Conservation (phyloP, 1,284 basidiomycete genomes). For the Hemileia vastatrix region DNA sequence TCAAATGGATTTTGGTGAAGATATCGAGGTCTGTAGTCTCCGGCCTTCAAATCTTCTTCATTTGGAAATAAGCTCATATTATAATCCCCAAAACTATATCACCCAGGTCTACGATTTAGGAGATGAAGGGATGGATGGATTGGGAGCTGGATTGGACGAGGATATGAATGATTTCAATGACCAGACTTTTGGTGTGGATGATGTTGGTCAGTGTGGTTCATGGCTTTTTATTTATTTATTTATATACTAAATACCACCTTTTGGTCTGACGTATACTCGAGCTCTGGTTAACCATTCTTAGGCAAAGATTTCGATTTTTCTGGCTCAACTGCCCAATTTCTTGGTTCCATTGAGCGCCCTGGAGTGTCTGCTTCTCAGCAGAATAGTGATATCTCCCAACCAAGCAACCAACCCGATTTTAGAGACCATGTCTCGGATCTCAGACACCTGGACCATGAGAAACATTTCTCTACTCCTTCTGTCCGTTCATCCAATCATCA, state of each 20-base stretch:
- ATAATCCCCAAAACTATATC: no score
- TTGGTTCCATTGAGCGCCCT: slow-evolving; percentile 1
- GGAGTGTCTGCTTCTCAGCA: no score
- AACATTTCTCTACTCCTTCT: no score
- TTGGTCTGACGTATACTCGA: neutral
- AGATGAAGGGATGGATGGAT: slow-evolving; percentile 57
- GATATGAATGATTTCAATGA: slow-evolving; percentile 48
- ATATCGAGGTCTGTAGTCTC: slow-evolving; percentile 12
- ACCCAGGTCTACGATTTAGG: slow-evolving; percentile 16
- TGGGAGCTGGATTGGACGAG: slow-evolving; percentile 66
- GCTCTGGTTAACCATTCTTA: neutral
- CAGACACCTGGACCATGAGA: no score
- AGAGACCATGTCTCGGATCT: no score
- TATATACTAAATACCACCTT: neutral
- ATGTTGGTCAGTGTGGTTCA: slow-evolving; percentile 7
- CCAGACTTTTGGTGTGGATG: slow-evolving; percentile 23
- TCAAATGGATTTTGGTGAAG: slow-evolving; percentile 21
- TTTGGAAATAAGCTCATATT: neutral
- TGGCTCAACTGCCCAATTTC: slow-evolving; percentile 24
- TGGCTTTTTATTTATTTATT: neutral
- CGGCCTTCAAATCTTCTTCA: neutral
- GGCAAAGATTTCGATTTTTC: slow-evolving; percentile 24
- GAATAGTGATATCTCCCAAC: no score
- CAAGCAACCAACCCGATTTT: no score
- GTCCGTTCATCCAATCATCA: no score